Conservation (phyloP, 2,329 filamentous ascomycete species). For the Xylaria sp. region DNA sequence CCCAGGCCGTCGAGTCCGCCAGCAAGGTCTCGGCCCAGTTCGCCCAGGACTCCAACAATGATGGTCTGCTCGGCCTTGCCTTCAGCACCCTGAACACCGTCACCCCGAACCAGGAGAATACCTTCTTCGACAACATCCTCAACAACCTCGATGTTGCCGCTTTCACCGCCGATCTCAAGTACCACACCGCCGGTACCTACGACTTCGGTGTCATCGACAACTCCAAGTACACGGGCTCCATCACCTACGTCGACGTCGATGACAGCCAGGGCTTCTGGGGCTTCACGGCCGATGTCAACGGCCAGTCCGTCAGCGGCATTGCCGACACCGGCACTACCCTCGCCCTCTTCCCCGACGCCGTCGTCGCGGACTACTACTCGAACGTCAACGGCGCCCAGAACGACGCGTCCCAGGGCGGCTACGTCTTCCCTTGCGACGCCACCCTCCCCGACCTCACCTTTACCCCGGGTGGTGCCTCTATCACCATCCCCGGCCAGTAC, state of each 20-base stretch:
- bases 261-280: slow-evolving; percentile 51
- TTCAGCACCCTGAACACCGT: slow-evolving; percentile 53
- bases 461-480: slow-evolving; percentile 58
- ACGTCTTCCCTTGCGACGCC: slow-evolving; percentile 62
- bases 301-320: slow-evolving; percentile 55
- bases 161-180: slow-evolving; percentile 52
- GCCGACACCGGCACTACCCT: slow-evolving; percentile 71
- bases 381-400: slow-evolving; percentile 58
- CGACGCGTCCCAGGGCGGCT: slow-evolving; percentile 57
- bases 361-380: slow-evolving; percentile 64
- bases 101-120: slow-evolving; percentile 45
- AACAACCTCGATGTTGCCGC: slow-evolving; percentile 45
- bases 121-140: slow-evolving; percentile 51
- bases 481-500: slow-evolving; percentile 61
- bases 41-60: slow-evolving; percentile 47
- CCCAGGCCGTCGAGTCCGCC: slow-evolving; percentile 51
- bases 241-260: slow-evolving; percentile 51
- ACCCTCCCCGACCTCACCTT: slow-evolving; percentile 62
- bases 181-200: slow-evolving; percentile 51
- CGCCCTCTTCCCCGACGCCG: slow-evolving; percentile 54
- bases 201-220: slow-evolving; percentile 53
- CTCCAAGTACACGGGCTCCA: slow-evolving; percentile 49
- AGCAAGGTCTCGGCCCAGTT: slow-evolving; percentile 47
- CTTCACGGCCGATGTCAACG: slow-evolving; percentile 48
- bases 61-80: slow-evolving; percentile 52